Evolutionary conservation across 306 rosid species (phyloP), one percentile per base, ranked within the genome.

Genomic region (Casuarina cunninghamiana): DNA sequence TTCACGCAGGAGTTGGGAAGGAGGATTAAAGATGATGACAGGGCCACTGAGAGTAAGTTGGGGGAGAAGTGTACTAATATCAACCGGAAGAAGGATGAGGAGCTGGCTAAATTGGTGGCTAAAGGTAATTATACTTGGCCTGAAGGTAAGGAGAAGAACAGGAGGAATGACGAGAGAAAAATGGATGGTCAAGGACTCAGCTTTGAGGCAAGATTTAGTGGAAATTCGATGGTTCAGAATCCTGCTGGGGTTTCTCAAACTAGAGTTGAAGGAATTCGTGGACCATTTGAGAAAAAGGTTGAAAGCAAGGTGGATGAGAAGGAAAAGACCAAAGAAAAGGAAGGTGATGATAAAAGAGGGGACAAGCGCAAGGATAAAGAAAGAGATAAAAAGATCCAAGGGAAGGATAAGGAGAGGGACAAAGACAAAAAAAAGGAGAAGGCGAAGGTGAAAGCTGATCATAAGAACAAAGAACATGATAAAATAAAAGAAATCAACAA

Each of bases 341-440:
- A 90, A 41, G 88, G 87, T 35, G 83, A 87, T 69, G 93, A 88
- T 79, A 93, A 83, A 80, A 80, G 83, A 26, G 90, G 91, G 76
- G 85, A 84, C 37, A 94, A 92, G 78, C 77, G 86, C 78, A 89
- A 86, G 84, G 91, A 88, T 61, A 94, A 79, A 78, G 91, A 84
- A 70, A 87, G 79, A 85, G 93, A 88, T 86, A 92, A 89, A 73
- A 95, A 92, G 80, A 89, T 89, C 78, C 92, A 89, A 32, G 91
- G 95, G 60, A 90, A 86, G 83, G 91, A 87, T 82, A 92, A 92
- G 87, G 88, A 88, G 69, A 81, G 88, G 89, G 93, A 91, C 70
- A 92, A 85, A 85, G 97, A 92, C 86, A 91, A 83, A 88, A 87
- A 88, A 76, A 91, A 79, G 81, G 84, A 80, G 62, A 88, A 85